Evolutionary conservation across 1,139 yeast genomes (phyloP), one percentile per base, ranked within the genome.

Genomic region (Debaryomyces psychrophilus): DNA sequence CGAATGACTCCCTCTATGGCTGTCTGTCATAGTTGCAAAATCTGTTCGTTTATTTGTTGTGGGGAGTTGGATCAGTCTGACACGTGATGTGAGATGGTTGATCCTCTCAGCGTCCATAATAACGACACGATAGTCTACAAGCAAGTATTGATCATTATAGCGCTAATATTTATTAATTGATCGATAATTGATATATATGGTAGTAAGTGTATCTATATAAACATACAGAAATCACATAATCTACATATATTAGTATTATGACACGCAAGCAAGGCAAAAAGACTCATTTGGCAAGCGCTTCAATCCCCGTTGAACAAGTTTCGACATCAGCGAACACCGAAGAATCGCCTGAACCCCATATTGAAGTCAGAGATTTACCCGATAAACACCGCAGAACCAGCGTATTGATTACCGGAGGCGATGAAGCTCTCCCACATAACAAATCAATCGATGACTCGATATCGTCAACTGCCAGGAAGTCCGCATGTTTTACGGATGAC

Each of bases 361-460:
- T 31, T 31, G 23, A 31, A 4, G 17, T 3, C 8, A n/a, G 9
- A 17, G 23, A 18, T 17, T 31, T 18, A 11, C 35, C 35, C 8
- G 35, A 36, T 26, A 36, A 36, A 14, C 29, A 36, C n/a, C 43
- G 43, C 23, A 14, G 43, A 12, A 31, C 43, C 3, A 42, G 44
- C 12, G 14, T 42, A 15, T 28, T 42, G 23, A 25, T 42, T 11
- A 28, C 27, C 12, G 44, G 36, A n/a, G 40, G 44, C 15, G 37
- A 36, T 9, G 18, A 11, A 7, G 28, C 28, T 3, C 15, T 23
- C 5, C 23, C 27, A 18, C 31, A 36, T 11, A 36, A 34, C 20
- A 27, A 29, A n/a, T 46, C 56, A 5, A 52, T 57, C 27, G 58
- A 50, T 17, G 52, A 51, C 33, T 49, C 50, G 27, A 54, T 57